Percentiles rank a stretch among this genome's conserved stretches.
These are phyloP conservation scores for Saturnispora diversa DNA, from an alignment of 805 yeast species.

Conservation along the genomic window DNA sequence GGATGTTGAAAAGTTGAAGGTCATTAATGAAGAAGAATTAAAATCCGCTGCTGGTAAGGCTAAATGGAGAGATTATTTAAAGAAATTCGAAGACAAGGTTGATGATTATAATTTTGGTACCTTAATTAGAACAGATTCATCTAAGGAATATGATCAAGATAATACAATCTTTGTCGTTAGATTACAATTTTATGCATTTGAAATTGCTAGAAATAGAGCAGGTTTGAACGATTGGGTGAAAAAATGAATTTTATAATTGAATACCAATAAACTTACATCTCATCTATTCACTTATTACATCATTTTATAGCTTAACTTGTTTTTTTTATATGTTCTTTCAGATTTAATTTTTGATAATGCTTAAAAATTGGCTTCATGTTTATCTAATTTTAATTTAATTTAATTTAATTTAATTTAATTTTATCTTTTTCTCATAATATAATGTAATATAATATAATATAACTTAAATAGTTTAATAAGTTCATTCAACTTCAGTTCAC, in stretches of 20 bases:
- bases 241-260: slow-evolving; percentile 1
- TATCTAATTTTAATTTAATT: no score
- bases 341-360: no score
- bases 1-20: slow-evolving; percentile 47
- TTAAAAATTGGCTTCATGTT: no score
- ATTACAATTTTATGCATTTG: slow-evolving; percentile 91
- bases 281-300: no score
- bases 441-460: no score
- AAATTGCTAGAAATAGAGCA: slow-evolving; percentile 83
- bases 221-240: slow-evolving; percentile 88
- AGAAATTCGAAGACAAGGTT: slow-evolving; percentile 66
- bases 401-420: no score
- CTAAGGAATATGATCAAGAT: slow-evolving; percentile 70
- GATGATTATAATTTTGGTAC: slow-evolving; percentile 97
- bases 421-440: no score
- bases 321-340: no score
- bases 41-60: slow-evolving; percentile 73
- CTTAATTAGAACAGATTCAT: slow-evolving; percentile 64
- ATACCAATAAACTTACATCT: no score
- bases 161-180: slow-evolving; percentile 86
- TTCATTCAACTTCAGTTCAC: no score
- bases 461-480: no score
- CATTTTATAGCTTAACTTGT: no score
- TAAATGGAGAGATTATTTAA: slow-evolving; percentile 85
- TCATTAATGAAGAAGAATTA: slow-evolving; percentile 69